Evolutionary conservation across 805 yeast genomes (phyloP).

Genomic region (Candida jianshihensis): DNA sequence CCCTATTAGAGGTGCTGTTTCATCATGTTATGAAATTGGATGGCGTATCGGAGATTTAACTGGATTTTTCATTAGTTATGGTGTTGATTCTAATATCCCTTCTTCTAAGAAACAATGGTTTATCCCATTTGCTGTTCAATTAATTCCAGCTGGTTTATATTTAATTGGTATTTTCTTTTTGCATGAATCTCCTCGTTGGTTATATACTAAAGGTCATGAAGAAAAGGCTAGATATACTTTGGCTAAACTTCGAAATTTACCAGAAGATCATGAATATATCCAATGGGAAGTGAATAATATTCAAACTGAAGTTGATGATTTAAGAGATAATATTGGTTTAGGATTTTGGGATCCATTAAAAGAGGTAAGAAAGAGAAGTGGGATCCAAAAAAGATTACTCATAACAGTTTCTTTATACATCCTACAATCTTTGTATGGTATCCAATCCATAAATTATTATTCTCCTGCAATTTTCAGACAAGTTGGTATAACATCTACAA

Average conservation of each 20-base stretch:
- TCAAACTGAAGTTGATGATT: constrained; percentile 20
- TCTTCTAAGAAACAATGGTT: constrained; percentile 37
- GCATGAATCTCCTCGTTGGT: constrained; percentile 42
- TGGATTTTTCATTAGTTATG: constrained; percentile 18
- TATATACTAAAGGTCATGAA: constrained; percentile 28
- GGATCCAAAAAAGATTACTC: constrained; percentile 29
- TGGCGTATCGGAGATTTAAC: constrained; percentile 29
- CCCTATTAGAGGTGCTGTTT: constrained; percentile 37
- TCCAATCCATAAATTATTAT: constrained; percentile 45
- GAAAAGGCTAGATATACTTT: constrained; percentile 27
- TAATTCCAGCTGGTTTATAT: constrained; percentile 37
- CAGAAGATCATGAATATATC: constrained; percentile 32
- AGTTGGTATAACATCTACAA: constrained; percentile 39
- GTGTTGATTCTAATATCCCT: constrained; percentile 12
- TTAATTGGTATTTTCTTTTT: constrained; percentile 31
- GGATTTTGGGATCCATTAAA: constrained; percentile 35
- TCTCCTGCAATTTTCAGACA: constrained; percentile 45
- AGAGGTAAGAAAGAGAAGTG: constrained; percentile 25
- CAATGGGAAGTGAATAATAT: constrained; percentile 31
- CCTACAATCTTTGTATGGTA: constrained; percentile 42
- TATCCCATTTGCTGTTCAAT: constrained; percentile 41
- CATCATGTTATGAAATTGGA: constrained; percentile 40
- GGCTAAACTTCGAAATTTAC: constrained; percentile 32
- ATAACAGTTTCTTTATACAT: constrained; percentile 33
- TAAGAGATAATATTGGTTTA: constrained; percentile 24